Percentiles rank a stretch among this genome's conserved stretches.
phyloP scores from a whole-genome alignment of 768 basidiomycete species.

The Kwoniella bestiolae region DNA sequence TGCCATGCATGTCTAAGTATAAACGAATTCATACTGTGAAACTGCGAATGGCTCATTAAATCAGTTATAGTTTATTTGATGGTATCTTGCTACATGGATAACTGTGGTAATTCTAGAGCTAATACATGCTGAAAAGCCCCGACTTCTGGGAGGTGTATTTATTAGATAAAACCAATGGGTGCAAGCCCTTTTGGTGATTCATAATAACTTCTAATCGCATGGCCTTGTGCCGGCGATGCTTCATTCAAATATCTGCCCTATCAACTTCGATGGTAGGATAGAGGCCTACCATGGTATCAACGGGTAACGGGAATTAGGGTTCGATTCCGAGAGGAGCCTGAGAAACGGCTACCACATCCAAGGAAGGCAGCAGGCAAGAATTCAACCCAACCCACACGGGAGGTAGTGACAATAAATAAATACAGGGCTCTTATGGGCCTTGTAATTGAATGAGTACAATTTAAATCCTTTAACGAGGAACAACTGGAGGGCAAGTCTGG shows the following conservation, averaged over 20 bases:
- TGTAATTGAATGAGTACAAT: slow-evolving; percentile 63
- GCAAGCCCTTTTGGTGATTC: slow-evolving; percentile 66
- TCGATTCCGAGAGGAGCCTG: background rate
- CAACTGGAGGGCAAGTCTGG: slow-evolving; percentile 63
- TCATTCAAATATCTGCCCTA: slow-evolving; percentile 74
- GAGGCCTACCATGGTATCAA: slow-evolving; percentile 77
- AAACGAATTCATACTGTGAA: slow-evolving; percentile 74
- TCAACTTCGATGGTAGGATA: slow-evolving; percentile 77
- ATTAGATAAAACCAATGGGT: slow-evolving; percentile 67
- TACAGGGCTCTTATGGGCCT: slow-evolving; percentile 60
- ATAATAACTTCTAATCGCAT: slow-evolving; percentile 76
- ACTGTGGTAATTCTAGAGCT: slow-evolving; percentile 80
- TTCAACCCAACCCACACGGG: slow-evolving; percentile 52
- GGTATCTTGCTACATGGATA: slow-evolving; percentile 76
- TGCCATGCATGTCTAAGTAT: slow-evolving; percentile 82
- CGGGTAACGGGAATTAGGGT: slow-evolving; percentile 66
- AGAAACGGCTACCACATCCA: slow-evolving; percentile 9
- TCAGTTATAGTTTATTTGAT: slow-evolving; percentile 83
- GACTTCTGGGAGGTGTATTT: slow-evolving; percentile 73
- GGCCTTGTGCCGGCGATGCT: slow-evolving; percentile 73
- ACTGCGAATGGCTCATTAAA: slow-evolving; percentile 83
- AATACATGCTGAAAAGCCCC: slow-evolving; percentile 74
- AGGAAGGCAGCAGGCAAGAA: slow-evolving; percentile 1
- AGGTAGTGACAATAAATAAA: slow-evolving; percentile 62
- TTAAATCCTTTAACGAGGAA: slow-evolving; percentile 62